Evolutionary conservation across 345 rosid genomes (phyloP).

Genomic region (Tarenaya hassleriana): DNA sequence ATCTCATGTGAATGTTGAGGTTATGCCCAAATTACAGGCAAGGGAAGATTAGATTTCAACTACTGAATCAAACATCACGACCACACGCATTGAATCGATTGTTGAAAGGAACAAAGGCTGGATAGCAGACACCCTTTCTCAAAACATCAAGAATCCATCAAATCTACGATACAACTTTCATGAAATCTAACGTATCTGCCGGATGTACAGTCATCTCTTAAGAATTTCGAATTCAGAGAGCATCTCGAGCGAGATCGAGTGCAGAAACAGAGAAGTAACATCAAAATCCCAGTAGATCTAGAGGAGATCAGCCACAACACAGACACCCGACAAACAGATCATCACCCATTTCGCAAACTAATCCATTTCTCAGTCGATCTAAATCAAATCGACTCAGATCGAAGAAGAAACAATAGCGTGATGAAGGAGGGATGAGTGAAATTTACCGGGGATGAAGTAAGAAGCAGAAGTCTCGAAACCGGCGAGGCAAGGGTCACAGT

Average conservation of each 20-base stretch:
- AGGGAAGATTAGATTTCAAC: too few species aligned
- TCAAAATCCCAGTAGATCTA: neutral
- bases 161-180: neutral
- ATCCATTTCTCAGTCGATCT: too few species aligned
- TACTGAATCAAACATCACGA: too few species aligned
- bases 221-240: neutral
- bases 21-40: too few species aligned
- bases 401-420: neutral
- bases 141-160: neutral
- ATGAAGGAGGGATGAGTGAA: neutral
- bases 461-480: conserved; percentile 79
- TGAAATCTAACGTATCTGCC: neutral
- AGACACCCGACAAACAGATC: too few species aligned
- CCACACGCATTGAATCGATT: too few species aligned
- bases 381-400: conserved; percentile 4
- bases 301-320: neutral
- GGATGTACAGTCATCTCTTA: neutral
- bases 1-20: too few species aligned
- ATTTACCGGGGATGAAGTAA: conserved; percentile 56
- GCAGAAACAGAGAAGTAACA: neutral
- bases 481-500: conserved; percentile 78
- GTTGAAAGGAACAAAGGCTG: neutral
- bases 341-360: too few species aligned
- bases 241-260: conserved; percentile 9
- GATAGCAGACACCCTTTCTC: neutral